A percentile compares a stretch with the other conserved stretches of the same genome.
Conservation (phyloP, 345 rosid genomes). For the Syzygium aromaticum region DNA sequence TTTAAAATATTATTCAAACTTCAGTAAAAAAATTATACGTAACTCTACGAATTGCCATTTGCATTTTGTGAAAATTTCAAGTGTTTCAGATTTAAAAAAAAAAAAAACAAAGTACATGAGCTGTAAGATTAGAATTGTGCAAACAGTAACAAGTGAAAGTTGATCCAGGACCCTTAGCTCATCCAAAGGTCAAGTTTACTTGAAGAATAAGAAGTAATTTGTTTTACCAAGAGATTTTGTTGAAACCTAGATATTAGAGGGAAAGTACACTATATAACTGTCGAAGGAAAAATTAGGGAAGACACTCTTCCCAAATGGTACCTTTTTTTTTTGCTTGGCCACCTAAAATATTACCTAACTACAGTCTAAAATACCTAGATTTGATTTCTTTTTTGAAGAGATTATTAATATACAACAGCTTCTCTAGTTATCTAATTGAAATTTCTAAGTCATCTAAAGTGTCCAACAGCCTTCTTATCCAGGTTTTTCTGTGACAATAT, state of each 20-base stretch:
- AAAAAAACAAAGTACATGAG: neutral
- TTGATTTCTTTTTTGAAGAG: neutral
- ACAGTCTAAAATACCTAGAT: neutral
- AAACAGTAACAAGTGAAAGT: neutral
- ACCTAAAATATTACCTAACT: neutral
- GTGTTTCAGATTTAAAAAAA: neutral
- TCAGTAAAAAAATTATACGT: neutral
- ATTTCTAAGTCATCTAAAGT: neutral
- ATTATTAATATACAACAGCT: neutral
- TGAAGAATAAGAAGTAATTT: neutral
- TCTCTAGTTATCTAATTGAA: neutral
- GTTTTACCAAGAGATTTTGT: neutral
- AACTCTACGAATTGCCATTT: neutral
- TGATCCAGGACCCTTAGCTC: neutral
- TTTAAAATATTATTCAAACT: neutral
- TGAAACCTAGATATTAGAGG: neutral
- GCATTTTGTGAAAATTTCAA: neutral
- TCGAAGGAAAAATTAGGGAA: neutral
- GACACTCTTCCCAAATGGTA: neutral
- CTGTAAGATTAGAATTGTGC: neutral
- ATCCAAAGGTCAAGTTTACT: neutral
- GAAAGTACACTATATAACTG: neutral
- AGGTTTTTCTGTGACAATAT: neutral
- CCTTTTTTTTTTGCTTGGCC: neutral
- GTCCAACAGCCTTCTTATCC: neutral